phyloP scores from a whole-genome alignment of 78 protist species.

The Planoprotostelium fungivorum region DNA sequence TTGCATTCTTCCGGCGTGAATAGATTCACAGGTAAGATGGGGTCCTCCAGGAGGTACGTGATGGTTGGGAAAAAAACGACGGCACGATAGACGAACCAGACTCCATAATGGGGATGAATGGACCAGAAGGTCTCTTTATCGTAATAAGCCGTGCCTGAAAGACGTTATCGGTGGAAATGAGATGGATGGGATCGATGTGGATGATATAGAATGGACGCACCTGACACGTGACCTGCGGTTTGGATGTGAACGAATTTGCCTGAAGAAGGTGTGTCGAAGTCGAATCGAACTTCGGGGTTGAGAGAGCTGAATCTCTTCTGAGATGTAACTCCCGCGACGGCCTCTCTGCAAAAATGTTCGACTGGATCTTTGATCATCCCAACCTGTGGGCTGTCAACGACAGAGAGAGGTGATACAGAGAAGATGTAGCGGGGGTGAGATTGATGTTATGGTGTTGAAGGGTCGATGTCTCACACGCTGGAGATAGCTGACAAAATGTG shows the following conservation, averaged over 20 bases:
- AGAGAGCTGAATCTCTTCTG: not conserved
- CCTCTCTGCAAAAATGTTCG: constrained; percentile 31
- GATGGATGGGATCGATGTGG: no score
- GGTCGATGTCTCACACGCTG: no score
- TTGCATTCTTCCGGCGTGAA: not conserved
- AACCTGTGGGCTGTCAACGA: no score
- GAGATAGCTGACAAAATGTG: constrained; percentile 19
- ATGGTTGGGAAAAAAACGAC: constrained; percentile 14
- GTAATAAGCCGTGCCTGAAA: constrained; percentile 44
- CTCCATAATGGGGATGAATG: constrained; percentile 42
- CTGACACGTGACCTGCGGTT: constrained; percentile 44
- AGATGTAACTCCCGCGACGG: constrained; percentile 19
- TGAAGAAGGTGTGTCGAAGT: constrained; percentile 29
- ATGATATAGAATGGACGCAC: no score
- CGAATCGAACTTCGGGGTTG: constrained; percentile 31
- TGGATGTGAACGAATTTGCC: constrained; percentile 58
- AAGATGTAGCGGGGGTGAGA: no score
- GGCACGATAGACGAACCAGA: constrained; percentile 53
- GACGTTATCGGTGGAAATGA: not conserved
- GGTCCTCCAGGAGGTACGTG: not conserved
- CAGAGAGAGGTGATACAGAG: no score
- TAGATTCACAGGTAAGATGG: not conserved
- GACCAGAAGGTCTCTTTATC: constrained; percentile 56
- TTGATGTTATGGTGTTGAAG: no score
- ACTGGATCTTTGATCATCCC: constrained; percentile 43